A percentile compares a stretch with the other conserved stretches of the same genome.
These are phyloP conservation scores for Scedosporium aurantiacum DNA, from an alignment of 2,329 filamentous ascomycete genomes.

Conservation along the genomic window DNA sequence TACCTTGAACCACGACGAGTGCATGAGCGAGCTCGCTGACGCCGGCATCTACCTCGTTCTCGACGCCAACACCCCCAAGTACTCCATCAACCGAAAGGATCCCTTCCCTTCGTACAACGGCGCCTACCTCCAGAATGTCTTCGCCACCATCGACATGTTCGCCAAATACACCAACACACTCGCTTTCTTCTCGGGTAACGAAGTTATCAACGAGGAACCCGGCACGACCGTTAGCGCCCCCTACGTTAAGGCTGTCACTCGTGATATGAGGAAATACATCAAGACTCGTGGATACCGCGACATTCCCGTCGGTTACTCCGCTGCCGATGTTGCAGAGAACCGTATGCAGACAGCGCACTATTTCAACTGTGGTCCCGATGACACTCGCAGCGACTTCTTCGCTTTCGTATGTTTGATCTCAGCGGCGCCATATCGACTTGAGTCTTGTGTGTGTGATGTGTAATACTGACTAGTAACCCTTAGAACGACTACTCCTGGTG, in stretches of 20 bases:
- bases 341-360: conserved; percentile 78
- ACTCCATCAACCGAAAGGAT: conserved; percentile 70
- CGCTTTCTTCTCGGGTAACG: conserved; percentile 75
- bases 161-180: conserved; percentile 75
- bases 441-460: too few relatives aligned
- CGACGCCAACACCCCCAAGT: conserved; percentile 81
- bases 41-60: conserved; percentile 88
- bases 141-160: conserved; percentile 80
- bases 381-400: conserved; percentile 79
- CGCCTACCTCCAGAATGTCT: conserved; percentile 72
- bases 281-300: conserved; percentile 47
- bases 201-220: conserved; percentile 60
- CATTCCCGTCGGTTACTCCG: conserved; percentile 65
- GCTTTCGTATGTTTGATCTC: conserved; percentile 39
- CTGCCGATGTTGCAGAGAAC: conserved; percentile 75
- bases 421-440: not conserved
- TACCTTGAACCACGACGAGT: conserved; percentile 66
- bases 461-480: conserved; percentile 15
- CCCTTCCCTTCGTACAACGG: conserved; percentile 71
- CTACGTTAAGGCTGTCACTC: conserved; percentile 68
- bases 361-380: conserved; percentile 85
- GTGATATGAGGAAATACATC: conserved; percentile 66
- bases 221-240: conserved; percentile 55
- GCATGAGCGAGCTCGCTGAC: conserved; percentile 70
- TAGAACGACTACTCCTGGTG: conserved; percentile 81